A percentile compares a stretch with the other conserved stretches of the same genome.
phyloP scores from a whole-genome alignment of 2,329 filamentous ascomycete species.

The Sclerotinia minor region DNA sequence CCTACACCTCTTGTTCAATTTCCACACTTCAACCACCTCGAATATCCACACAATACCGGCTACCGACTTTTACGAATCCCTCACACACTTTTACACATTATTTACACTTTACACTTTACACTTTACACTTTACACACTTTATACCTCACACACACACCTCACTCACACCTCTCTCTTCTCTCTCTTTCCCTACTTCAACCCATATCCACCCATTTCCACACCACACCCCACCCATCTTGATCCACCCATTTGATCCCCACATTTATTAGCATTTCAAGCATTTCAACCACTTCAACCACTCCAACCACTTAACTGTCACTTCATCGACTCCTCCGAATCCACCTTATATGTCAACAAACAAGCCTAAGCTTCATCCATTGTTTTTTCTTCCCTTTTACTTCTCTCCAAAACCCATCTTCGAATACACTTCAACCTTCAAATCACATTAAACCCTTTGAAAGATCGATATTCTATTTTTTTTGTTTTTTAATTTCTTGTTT shows the following conservation, averaged over 20 bases:
- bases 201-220: background rate
- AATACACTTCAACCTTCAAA: background rate
- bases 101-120: too few relatives aligned
- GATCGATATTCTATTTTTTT: too few relatives aligned
- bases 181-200: background rate
- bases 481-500: too few relatives aligned
- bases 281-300: background rate
- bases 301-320: background rate
- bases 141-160: background rate
- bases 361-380: constrained; percentile 3
- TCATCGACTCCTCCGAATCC: background rate
- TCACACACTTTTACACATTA: too few relatives aligned
- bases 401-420: constrained; percentile 3
- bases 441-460: background rate
- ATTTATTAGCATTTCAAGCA: too few relatives aligned
- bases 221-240: background rate
- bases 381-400: constrained; percentile 9
- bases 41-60: background rate
- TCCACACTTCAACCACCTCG: constrained; percentile 5
- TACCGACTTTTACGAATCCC: background rate
- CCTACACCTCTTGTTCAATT: background rate
- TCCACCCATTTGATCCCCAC: background rate
- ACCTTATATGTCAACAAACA: constrained; percentile 9
- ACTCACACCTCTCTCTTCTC: background rate
- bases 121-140: too few relatives aligned